Conservation (phyloP, 2,329 filamentous ascomycete species). For the Scedosporium minutisporum region DNA sequence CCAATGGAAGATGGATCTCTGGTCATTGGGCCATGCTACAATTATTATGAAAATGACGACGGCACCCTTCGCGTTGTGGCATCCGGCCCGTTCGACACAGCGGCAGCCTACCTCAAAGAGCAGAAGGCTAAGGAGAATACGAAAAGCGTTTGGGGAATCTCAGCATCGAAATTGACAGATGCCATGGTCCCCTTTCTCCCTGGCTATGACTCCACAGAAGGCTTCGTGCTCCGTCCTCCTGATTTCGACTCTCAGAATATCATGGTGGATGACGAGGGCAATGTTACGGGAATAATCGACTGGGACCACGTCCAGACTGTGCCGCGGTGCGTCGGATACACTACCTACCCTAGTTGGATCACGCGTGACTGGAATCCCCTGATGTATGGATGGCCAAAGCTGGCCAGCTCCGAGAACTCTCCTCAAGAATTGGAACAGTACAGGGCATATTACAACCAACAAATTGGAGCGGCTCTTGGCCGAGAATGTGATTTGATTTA, state of each 20-base stretch:
- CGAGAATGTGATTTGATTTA: no score
- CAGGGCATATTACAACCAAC: neutral
- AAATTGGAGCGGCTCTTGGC: neutral
- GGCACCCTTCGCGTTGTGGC: neutral
- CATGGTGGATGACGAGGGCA: slow-evolving; percentile 9
- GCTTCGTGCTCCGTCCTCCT: slow-evolving; percentile 11
- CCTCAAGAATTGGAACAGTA: slow-evolving; percentile 6
- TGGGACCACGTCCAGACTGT: slow-evolving; percentile 9
- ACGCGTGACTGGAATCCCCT: slow-evolving; percentile 13
- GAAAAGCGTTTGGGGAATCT: neutral
- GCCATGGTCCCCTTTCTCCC: neutral
- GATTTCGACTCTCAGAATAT: slow-evolving; percentile 13
- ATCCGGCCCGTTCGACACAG: neutral
- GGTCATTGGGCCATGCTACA: neutral
- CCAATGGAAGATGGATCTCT: neutral
- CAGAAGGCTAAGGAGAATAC: neutral
- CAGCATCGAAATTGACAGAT: neutral
- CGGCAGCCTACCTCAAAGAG: neutral
- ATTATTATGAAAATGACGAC: neutral
- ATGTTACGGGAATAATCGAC: slow-evolving; percentile 10
- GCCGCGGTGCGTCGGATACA: slow-evolving; percentile 8
- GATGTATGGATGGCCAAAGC: slow-evolving; percentile 10
- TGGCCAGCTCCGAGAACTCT: slow-evolving; percentile 10
- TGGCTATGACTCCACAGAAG: slow-evolving; percentile 5
- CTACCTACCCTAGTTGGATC: slow-evolving; percentile 10